Conservation (phyloP, 2,329 filamentous ascomycete genomes). For the Neoscytalidium dimidiatum region DNA sequence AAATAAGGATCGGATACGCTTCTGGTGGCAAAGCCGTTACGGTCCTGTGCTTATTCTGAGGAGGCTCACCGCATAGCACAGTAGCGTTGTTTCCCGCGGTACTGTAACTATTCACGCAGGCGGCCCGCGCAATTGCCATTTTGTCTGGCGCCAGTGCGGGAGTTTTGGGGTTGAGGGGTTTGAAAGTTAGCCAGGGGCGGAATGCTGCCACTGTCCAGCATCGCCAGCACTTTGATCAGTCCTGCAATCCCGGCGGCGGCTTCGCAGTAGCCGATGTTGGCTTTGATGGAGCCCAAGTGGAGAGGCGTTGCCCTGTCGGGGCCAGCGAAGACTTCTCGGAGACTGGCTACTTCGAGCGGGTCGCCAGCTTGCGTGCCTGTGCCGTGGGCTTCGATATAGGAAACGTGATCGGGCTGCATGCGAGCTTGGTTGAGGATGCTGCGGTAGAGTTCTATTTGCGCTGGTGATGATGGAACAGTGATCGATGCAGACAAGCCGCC, state of each 20-base stretch:
- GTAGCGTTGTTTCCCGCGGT: constrained; percentile 31
- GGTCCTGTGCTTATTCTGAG: neutral
- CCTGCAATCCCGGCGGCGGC: constrained; percentile 28
- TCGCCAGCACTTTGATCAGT: constrained; percentile 30
- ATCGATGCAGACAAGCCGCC: constrained; percentile 61
- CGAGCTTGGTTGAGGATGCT: neutral
- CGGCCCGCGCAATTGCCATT: constrained; percentile 22
- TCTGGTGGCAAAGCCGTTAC: neutral
- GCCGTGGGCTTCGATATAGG: constrained; percentile 44
- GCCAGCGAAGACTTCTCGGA: neutral
- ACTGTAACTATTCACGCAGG: constrained; percentile 42
- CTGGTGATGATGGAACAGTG: constrained; percentile 33
- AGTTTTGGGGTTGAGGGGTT: constrained; percentile 59
- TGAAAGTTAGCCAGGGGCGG: constrained; percentile 27
- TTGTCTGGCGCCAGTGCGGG: constrained; percentile 35
- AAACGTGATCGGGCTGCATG: neutral
- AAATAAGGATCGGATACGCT: neutral
- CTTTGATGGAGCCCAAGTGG: constrained; percentile 26
- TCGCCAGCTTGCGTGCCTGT: constrained; percentile 60
- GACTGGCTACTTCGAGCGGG: constrained; percentile 29
- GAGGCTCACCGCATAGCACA: constrained; percentile 13
- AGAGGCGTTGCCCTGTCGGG: constrained; percentile 28
- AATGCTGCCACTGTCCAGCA: constrained; percentile 27
- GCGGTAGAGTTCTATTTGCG: neutral
- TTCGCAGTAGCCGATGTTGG: constrained; percentile 34